Conservation (phyloP, 179 eudicot species). For the Silene vulgaris region DNA sequence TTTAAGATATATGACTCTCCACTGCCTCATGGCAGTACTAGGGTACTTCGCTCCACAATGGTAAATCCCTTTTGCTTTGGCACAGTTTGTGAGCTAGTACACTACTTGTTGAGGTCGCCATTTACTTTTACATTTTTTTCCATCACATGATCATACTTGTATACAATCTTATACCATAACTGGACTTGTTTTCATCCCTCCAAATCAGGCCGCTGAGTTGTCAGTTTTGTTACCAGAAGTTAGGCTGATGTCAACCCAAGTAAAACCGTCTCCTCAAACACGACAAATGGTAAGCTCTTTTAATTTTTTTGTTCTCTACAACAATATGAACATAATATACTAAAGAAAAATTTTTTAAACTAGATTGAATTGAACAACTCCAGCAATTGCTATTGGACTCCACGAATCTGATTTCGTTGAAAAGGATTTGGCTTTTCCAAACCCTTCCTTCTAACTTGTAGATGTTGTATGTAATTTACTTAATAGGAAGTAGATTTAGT, state of each 20-base stretch:
- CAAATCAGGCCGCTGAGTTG: slow-evolving; percentile 41
- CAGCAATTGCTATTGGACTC: not conserved
- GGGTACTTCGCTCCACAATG: slow-evolving; percentile 34
- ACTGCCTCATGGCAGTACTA: slow-evolving; percentile 34
- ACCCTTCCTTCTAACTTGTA: not conserved
- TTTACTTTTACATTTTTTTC: not conserved
- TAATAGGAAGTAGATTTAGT: too few species aligned
- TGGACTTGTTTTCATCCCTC: slow-evolving; percentile 7
- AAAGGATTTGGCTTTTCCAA: not conserved
- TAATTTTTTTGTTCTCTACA: not conserved
- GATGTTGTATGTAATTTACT: too few species aligned
- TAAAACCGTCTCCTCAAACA: slow-evolving; percentile 57
- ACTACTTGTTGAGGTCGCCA: not conserved
- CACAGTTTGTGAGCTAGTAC: slow-evolving; percentile 12
- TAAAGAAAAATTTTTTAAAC: not conserved
- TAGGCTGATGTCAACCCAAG: slow-evolving; percentile 47
- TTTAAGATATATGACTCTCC: slow-evolving; percentile 33
- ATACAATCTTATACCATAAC: not conserved
- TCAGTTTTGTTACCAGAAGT: slow-evolving; percentile 32
- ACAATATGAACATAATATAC: not conserved
- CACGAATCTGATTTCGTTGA: not conserved
- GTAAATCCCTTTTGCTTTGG: slow-evolving; percentile 28
- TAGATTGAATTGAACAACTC: not conserved
- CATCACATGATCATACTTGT: slow-evolving; percentile 11
- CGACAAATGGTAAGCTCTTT: slow-evolving; percentile 47